phyloP scores from a whole-genome alignment of 2,329 filamentous ascomycete genomes.

The Penicillium sp. region DNA sequence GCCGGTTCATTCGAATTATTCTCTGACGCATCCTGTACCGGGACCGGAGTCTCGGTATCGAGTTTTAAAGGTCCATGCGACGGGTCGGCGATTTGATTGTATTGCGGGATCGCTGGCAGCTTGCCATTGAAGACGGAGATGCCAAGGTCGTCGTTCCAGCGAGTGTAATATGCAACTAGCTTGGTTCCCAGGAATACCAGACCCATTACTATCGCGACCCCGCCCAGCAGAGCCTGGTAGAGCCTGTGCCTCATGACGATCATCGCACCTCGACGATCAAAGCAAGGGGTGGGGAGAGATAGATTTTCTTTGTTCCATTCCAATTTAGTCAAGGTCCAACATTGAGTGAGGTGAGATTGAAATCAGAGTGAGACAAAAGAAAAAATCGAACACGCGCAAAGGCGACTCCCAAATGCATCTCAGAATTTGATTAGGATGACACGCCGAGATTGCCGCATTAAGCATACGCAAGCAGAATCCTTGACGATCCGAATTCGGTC shows the following conservation, averaged over 20 bases:
- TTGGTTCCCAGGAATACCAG: conserved; percentile 3
- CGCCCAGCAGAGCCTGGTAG: conserved; percentile 8
- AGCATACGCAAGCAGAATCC: background rate
- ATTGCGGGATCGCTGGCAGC: conserved; percentile 4
- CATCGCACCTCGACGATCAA: background rate
- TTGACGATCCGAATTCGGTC: background rate
- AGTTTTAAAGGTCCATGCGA: background rate
- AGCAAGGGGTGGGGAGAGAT: background rate
- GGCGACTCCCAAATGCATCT: background rate
- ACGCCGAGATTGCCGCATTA: background rate
- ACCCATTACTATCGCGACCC: background rate
- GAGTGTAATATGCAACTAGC: background rate
- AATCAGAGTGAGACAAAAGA: background rate
- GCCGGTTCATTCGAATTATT: background rate
- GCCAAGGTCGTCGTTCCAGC: background rate
- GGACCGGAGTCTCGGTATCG: background rate
- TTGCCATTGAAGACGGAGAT: background rate
- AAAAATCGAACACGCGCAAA: background rate
- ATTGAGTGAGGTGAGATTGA: background rate
- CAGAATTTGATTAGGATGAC: background rate
- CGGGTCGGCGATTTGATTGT: background rate
- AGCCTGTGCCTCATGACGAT: background rate
- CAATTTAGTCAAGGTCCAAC: background rate
- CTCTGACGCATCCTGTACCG: background rate
- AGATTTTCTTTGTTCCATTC: background rate